These are phyloP conservation scores for Metschnikowia reukaufii DNA, from an alignment of 805 yeast genomes.

Conservation along the genomic window DNA sequence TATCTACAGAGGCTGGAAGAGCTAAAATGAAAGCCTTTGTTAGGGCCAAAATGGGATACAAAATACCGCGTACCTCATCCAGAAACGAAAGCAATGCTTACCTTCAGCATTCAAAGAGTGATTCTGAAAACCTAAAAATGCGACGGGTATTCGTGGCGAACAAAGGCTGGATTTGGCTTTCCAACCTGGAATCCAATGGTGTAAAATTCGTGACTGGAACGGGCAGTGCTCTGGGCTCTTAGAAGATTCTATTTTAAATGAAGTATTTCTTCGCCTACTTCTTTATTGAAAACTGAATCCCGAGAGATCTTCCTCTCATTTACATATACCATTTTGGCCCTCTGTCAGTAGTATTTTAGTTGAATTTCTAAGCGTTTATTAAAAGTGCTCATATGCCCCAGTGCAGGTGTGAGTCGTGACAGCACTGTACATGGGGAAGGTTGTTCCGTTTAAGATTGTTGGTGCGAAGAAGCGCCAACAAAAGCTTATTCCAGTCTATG, in stretches of 20 bases:
- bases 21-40: constrained; percentile 15
- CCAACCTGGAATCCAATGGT: constrained; percentile 5
- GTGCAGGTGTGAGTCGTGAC: not conserved
- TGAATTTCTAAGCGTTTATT: not conserved
- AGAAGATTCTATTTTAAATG: not conserved
- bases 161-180: constrained; percentile 18
- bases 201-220: not conserved
- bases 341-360: too few relatives aligned
- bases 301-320: too few relatives aligned
- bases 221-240: not conserved
- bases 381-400: too few relatives aligned
- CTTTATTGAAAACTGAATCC: too few relatives aligned
- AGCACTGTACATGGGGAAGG: not conserved
- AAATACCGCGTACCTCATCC: not conserved
- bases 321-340: too few relatives aligned
- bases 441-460: not conserved
- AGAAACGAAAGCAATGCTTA: not conserved
- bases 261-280: too few relatives aligned
- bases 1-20: constrained; percentile 15
- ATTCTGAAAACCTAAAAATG: constrained; percentile 3
- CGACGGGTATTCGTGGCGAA: constrained; percentile 13
- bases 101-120: not conserved
- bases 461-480: too few relatives aligned
- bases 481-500: too few relatives aligned
- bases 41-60: constrained; percentile 8